These are phyloP conservation scores for Candida xyloterini DNA, from an alignment of 805 yeast genomes.

Conservation along the genomic window DNA sequence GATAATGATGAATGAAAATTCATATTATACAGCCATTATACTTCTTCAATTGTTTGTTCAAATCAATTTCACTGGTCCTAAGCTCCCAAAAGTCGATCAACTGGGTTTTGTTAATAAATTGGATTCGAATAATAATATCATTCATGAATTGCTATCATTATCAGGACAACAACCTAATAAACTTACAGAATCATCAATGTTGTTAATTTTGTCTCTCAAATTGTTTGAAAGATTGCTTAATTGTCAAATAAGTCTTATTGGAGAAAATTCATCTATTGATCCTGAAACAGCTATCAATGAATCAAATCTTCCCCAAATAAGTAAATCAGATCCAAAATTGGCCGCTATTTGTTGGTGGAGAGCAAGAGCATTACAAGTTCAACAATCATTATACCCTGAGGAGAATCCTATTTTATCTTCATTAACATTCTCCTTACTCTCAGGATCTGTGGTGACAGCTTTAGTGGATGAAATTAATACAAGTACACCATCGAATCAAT, in stretches of 20 bases:
- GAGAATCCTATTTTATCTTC: conserved; percentile 44
- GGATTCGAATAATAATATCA: conserved; percentile 14
- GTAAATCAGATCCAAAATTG: conserved; percentile 27
- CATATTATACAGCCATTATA: conserved; percentile 46
- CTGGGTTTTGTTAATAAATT: conserved; percentile 19
- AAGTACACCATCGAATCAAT: conserved; percentile 28
- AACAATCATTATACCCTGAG: conserved; percentile 62
- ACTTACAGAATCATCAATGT: conserved; percentile 49
- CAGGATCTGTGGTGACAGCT: conserved; percentile 32
- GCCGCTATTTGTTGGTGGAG: conserved; percentile 75
- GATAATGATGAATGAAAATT: conserved; percentile 12
- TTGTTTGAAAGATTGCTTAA: conserved; percentile 41
- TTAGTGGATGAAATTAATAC: conserved; percentile 33
- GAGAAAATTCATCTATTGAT: conserved; percentile 9
- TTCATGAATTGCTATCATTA: conserved; percentile 18
- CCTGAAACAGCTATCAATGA: conserved; percentile 24
- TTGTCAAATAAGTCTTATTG: conserved; percentile 23
- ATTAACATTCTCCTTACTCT: conserved; percentile 40
- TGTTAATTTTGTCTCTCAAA: conserved; percentile 41
- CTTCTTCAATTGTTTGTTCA: conserved; percentile 69
- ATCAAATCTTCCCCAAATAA: conserved; percentile 15
- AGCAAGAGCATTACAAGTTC: conserved; percentile 62
- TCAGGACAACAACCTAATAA: conserved; percentile 70
- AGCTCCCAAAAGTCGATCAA: conserved; percentile 36
- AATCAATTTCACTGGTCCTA: conserved; percentile 82